Base-by-base conservation (phyloP, 495 filamentous ascomycete genomes). In the Penicillium fimorum region DNA sequence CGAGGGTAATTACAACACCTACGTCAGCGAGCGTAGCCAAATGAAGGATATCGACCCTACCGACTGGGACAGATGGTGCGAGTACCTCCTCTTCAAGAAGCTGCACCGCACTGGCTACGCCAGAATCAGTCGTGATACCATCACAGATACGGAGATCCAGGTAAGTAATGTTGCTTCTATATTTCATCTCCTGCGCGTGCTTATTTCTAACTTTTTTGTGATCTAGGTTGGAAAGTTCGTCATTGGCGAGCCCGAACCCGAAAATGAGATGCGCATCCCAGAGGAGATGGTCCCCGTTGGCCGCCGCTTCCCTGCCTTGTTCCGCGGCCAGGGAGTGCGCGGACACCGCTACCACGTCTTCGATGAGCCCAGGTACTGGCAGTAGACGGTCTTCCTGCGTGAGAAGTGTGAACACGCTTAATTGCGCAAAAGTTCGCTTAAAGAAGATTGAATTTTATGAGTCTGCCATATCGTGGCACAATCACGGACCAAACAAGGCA, bases 31-130 rank as follows among this genome's bases (percentile, higher is more conserved):
- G 22, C 67, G 76, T 45, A 93, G 88, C 55, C 88, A 90, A 20
- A 99, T 99, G 95, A 85, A 88, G 61, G 95, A 99, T 65, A 94
- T 99, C 50, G 95, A 99, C 62, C 82, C 85, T 9, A 87, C 79
- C 13, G 95, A 99, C 66, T 96, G 91, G 91, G 94, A 98, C 72
- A 77, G 95, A 54, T 99, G 95, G 95, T 99, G 95, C 75, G 94
- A 99, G 77, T 99, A 99, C 66, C 94, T 99, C 59, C 78, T 99
- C 49, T 99, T 89, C 78, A 96, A 97, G 77, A 87, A 86, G 11
- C 70, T 99, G 49, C 88, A 86, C 70, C 79, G 92, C 59, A 87
- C 87, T 3, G 95, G 91, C 8, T 98, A 97, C 68, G 94, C 94
- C 13, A 80, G 94, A 60, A 85, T 98, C 35, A 93, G 88, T 56